Evolutionary conservation across 306 rosid genomes (phyloP), one percentile per base, ranked within the genome.

Genomic region (Cicer bijugum): DNA sequence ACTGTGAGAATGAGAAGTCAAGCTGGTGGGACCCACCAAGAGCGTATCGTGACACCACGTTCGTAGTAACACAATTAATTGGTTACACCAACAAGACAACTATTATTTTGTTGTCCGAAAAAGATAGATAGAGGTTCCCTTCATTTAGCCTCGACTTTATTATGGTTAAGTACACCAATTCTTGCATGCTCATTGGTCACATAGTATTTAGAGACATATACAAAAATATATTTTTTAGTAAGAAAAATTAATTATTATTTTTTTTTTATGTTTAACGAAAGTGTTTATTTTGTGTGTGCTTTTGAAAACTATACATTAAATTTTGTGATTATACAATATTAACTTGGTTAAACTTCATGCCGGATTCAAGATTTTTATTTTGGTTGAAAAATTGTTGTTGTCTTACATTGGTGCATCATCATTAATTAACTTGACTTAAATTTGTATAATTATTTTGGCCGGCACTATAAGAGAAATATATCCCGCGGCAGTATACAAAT

Each of bases 41-140:
- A 17, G 43, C 69, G 59, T 56, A 39, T 81, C 79, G 62, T 59
- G 80, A 42, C 8, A 75, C 65, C 91, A 89, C 87, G 89, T 83
- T 78, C 69, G 71, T 81, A 70, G 65, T 4, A 28, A 28, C 35
- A 28, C 3, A 35, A 12, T 60, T 6, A 33, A 12, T 33, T 59
- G n/a, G 7, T 28, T 59, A 28, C 35, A 28, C 60, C 9, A 23
- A 11, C 7, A 14, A 9, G 69, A 45, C 78, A 65, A 47, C 28
- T 61, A 17, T 38, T 40, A 40, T 42, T 62, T 47, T 47, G 57
- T 68, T 48, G 75, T 58, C 40, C 28, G 10, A 74, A 38, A 57
- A n/a, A 1, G 20, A 46, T 45, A 57, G 52, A 46, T 4, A 40
- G 47, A 51, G 6, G 39, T 9, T 67, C 82, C 83, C 65, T 8